A percentile compares a stretch with the other conserved stretches of the same genome.
Conservation (phyloP, 176 grass and related monocot species). For the Triticum monococcum region DNA sequence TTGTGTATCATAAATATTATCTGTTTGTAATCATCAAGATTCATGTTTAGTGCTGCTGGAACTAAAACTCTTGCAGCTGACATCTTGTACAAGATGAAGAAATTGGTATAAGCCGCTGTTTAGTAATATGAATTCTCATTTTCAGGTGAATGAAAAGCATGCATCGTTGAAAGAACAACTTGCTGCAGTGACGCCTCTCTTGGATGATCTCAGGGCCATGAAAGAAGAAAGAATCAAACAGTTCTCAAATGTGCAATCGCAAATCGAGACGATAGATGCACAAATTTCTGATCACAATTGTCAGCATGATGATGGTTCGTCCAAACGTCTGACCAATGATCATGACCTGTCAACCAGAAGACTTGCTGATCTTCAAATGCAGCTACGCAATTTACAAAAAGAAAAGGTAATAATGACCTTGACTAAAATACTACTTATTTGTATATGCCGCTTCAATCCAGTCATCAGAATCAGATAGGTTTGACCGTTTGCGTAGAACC, state of each 20-base stretch:
- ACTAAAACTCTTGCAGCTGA: background rate
- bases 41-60: background rate
- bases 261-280: conserved; percentile 85
- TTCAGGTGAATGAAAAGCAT: conserved; percentile 62
- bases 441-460: background rate
- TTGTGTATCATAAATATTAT: background rate
- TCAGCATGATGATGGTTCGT: conserved; percentile 32
- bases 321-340: conserved; percentile 45
- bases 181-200: conserved; percentile 63
- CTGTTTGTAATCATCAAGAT: conserved; percentile 6
- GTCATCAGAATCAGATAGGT: conserved; percentile 21
- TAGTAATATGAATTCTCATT: conserved; percentile 18
- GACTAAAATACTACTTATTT: background rate
- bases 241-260: conserved; percentile 65
- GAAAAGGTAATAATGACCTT: conserved; percentile 65
- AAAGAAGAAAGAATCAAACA: conserved; percentile 83
- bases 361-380: conserved; percentile 76
- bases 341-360: conserved; percentile 88
- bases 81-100: background rate
- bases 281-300: conserved; percentile 59
- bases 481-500: background rate
- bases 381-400: conserved; percentile 71
- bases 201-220: conserved; percentile 83
- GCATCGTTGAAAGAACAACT: conserved; percentile 77
- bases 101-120: background rate